Evolutionary conservation across 305 asterid species (phyloP).

Genomic region (Fraxinus floribunda): DNA sequence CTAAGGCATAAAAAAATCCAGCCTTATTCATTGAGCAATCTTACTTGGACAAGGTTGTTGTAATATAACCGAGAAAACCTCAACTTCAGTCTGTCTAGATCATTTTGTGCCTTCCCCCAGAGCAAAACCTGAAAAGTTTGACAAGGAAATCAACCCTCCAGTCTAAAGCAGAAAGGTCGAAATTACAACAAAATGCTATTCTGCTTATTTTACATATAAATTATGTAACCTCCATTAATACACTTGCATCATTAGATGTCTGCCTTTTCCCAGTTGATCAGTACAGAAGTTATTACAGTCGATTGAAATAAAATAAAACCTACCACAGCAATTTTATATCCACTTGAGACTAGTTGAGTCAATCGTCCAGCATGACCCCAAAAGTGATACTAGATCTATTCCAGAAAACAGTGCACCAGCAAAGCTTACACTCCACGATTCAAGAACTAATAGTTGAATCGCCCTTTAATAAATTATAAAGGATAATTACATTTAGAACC

Average conservation of each 20-base stretch:
- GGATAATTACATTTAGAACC: background rate
- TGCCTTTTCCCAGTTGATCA: background rate
- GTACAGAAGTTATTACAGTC: background rate
- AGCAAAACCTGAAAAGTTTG: conserved; percentile 53
- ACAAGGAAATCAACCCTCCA: conserved; percentile 9
- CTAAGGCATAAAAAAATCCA: conserved; percentile 17
- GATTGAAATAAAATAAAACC: background rate
- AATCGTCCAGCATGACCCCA: background rate
- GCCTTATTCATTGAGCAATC: conserved; percentile 14
- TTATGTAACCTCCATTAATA: conserved; percentile 5
- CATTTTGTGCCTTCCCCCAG: conserved; percentile 58
- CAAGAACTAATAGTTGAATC: background rate
- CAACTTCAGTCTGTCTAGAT: conserved; percentile 60
- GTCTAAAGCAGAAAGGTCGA: conserved; percentile 5
- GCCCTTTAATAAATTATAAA: background rate
- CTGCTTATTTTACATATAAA: background rate
- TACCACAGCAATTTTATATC: background rate
- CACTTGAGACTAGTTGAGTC: background rate
- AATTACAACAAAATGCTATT: conserved; percentile 5
- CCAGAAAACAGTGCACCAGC: background rate
- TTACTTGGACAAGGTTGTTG: conserved; percentile 66
- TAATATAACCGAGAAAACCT: conserved; percentile 74
- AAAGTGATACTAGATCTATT: background rate
- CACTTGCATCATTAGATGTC: background rate
- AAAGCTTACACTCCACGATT: background rate